Base-by-base conservation (phyloP, 768 basidiomycete genomes). In the Lentinula edodes region DNA sequence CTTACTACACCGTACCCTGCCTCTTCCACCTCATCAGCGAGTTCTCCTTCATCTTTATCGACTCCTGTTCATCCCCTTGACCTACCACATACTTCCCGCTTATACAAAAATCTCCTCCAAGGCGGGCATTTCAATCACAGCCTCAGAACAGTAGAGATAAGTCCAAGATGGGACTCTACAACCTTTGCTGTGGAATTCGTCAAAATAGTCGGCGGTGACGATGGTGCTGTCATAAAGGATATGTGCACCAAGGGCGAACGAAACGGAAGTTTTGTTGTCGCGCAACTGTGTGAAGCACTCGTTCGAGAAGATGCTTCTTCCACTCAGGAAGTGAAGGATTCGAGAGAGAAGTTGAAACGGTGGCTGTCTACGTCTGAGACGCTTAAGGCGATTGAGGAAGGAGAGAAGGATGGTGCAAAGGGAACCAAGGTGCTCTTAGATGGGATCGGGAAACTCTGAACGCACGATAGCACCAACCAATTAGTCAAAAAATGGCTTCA, bases 41-140 rank as follows among this genome's bases (percentile, higher is more conserved):
- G 28, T 48, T 20, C 46, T 9, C n/a, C 50, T 15, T 67, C 77
- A 5, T 83, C 86, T 54, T 60, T 20, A 12, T 38, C 77, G 0
- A 62, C 76, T 10, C 70, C 70, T 10, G 79, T 82, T 0, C 91
- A 94, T 72, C 81, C 83, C 15, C 88, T 95, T 61, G 89, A 95
- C 68, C 80, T 94, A 12, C 84, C 93, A 1, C 92, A 93, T 66
- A 83, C 88, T 0, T 88, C 91, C 3, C 82, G 95, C 43, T 69
- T 95, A 53, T 95, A 93, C 81, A 97, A 97, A 71, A 86, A 86
- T 6, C 84, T 97, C 6, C 79, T 97, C 1, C 93, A 95, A 69
- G 95, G 95, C 5, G 95, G 95, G 0, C 93, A 95, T 70, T 97
- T 87, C 73, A 86, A 85, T 63, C 87, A 85, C 36, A 70, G 80